phyloP scores from a whole-genome alignment of 1,139 yeast genomes.

The Hyphopichia wangnamkhiaoensis region DNA sequence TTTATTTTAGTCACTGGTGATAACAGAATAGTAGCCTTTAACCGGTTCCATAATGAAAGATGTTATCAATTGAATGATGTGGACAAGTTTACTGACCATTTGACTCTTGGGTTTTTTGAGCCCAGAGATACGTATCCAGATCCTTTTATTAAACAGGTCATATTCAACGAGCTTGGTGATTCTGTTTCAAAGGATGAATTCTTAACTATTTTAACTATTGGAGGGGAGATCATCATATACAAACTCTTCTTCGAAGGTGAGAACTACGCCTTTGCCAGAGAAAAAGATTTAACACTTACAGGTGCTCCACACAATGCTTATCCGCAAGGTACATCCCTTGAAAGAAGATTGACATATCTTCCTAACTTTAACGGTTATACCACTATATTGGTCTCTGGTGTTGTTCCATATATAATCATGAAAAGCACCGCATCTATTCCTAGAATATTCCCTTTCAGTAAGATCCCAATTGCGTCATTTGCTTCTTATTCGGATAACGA shows the following conservation, averaged over 20 bases:
- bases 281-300: slow-evolving; percentile 50
- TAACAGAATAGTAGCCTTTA: slow-evolving; percentile 67
- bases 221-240: slow-evolving; percentile 76
- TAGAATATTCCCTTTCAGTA: slow-evolving; percentile 66
- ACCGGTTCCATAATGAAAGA: slow-evolving; percentile 62
- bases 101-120: slow-evolving; percentile 58
- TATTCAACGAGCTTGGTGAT: slow-evolving; percentile 69
- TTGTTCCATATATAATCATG: slow-evolving; percentile 66
- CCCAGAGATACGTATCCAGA: slow-evolving; percentile 65
- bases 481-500: slow-evolving; percentile 48
- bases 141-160: slow-evolving; percentile 72
- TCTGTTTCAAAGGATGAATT: slow-evolving; percentile 53
- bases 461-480: slow-evolving; percentile 63
- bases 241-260: slow-evolving; percentile 56
- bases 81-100: slow-evolving; percentile 55
- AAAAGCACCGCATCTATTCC: slow-evolving; percentile 68
- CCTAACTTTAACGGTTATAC: slow-evolving; percentile 59
- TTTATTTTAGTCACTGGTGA: slow-evolving; percentile 77
- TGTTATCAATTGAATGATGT: slow-evolving; percentile 66
- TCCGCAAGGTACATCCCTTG: slow-evolving; percentile 66
- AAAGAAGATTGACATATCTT: slow-evolving; percentile 65
- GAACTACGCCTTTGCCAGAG: slow-evolving; percentile 49
- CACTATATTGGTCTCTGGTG: slow-evolving; percentile 73
- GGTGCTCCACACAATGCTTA: slow-evolving; percentile 82
- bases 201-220: slow-evolving; percentile 69